A percentile compares a stretch with the other conserved stretches of the same genome.
phyloP scores from a whole-genome alignment of 1,139 yeast species.

The Kodamaea sp. region DNA sequence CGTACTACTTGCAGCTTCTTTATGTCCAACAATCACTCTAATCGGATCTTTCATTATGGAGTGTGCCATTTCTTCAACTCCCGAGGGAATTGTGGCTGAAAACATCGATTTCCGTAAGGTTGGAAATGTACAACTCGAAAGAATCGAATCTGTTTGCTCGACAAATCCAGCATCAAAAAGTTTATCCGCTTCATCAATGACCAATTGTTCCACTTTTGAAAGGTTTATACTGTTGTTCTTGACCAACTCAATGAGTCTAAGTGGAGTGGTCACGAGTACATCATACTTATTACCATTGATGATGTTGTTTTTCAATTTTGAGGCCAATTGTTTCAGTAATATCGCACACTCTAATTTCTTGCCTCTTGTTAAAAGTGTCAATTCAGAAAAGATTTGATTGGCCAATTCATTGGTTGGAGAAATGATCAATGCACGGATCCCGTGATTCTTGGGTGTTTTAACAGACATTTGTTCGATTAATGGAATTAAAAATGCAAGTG shows the following conservation, averaged over 20 bases:
- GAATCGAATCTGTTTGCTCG: conserved; percentile 84
- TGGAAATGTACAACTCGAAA: conserved; percentile 60
- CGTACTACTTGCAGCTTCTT: conserved; percentile 83
- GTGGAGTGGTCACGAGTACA: conserved; percentile 81
- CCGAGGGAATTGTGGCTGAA: conserved; percentile 94
- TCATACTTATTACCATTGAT: conserved; percentile 66
- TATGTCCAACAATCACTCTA: conserved; percentile 86
- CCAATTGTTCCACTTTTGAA: conserved; percentile 62
- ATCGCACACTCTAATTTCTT: conserved; percentile 61
- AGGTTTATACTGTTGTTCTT: conserved; percentile 58
- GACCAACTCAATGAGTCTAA: conserved; percentile 77
- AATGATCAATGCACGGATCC: conserved; percentile 72
- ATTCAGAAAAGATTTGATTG: conserved; percentile 73
- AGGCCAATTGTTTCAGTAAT: conserved; percentile 72
- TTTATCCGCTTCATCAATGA: conserved; percentile 96
- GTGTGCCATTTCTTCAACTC: conserved; percentile 85
- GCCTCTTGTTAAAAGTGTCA: conserved; percentile 53
- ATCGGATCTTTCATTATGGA: conserved; percentile 82
- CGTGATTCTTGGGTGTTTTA: conserved; percentile 32
- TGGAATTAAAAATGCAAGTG: conserved; percentile 84
- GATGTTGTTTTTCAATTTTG: conserved; percentile 58
- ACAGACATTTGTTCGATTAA: conserved; percentile 52
- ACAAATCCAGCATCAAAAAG: conserved; percentile 87
- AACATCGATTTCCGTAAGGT: conserved; percentile 69
- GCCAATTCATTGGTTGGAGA: conserved; percentile 92